Conservation (phyloP, 2,329 filamentous ascomycete genomes). For the Calonectria pseudoreteaudii region DNA sequence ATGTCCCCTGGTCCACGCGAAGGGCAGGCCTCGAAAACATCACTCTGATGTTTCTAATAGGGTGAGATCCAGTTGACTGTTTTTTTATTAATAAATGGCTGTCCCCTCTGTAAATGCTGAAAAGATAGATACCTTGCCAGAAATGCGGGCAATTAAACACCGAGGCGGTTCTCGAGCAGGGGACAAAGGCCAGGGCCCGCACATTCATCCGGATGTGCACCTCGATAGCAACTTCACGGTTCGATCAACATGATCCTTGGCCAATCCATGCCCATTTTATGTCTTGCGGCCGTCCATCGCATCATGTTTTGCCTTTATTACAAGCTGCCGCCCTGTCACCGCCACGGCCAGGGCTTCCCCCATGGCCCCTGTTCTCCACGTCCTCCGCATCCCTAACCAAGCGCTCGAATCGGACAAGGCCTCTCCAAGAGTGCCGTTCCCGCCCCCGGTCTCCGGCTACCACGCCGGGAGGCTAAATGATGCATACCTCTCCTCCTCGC, state of each 20-base stretch:
- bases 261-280: background rate
- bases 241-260: background rate
- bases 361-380: background rate
- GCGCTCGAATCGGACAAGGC: slow-evolving; percentile 26
- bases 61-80: too few species aligned
- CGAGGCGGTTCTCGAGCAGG: background rate
- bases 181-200: background rate
- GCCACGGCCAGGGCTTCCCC: background rate
- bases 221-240: background rate
- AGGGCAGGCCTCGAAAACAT: background rate
- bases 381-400: slow-evolving; percentile 10
- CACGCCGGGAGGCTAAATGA: background rate
- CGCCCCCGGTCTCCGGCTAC: slow-evolving; percentile 16
- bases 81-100: too few species aligned
- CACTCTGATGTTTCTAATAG: too few species aligned
- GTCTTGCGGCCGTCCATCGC: background rate
- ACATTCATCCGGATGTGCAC: background rate
- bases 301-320: background rate
- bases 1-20: background rate
- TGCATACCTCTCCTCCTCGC: background rate
- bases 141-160: background rate
- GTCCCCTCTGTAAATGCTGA: background rate
- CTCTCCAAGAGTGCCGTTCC: slow-evolving; percentile 5
- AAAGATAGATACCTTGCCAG: background rate
- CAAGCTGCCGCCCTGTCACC: background rate